These are phyloP conservation scores for Tricladium varicosporioides DNA, from an alignment of 2,329 filamentous ascomycete species.

Conservation along the genomic window DNA sequence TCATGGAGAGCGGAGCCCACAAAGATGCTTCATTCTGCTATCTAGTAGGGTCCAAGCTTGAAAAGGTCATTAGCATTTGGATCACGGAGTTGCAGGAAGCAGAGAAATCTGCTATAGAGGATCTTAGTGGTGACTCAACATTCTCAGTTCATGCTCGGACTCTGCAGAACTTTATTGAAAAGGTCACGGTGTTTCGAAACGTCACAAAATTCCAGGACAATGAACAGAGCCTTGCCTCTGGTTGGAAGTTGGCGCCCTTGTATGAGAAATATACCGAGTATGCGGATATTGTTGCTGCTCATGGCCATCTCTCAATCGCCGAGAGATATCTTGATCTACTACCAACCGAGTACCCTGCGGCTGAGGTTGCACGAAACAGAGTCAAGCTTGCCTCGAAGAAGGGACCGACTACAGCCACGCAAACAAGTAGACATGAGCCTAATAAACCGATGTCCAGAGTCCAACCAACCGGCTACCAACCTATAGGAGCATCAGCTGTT, in stretches of 20 bases:
- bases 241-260: slow-evolving; percentile 84
- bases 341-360: slow-evolving; percentile 78
- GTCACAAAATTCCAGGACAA: slow-evolving; percentile 87
- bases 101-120: slow-evolving; percentile 71
- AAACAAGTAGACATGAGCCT: slow-evolving; percentile 36
- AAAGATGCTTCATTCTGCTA: slow-evolving; percentile 98
- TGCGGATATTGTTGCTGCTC: slow-evolving; percentile 87
- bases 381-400: slow-evolving; percentile 81
- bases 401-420: slow-evolving; percentile 40
- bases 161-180: slow-evolving; percentile 93
- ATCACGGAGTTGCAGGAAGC: slow-evolving; percentile 82
- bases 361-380: slow-evolving; percentile 81
- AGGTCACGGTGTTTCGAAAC: slow-evolving; percentile 93
- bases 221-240: slow-evolving; percentile 67
- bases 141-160: slow-evolving; percentile 90
- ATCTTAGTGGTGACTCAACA: slow-evolving; percentile 68
- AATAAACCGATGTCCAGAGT: slow-evolving; percentile 43
- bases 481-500: slow-evolving; percentile 40
- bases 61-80: slow-evolving; percentile 97
- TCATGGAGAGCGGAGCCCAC: slow-evolving; percentile 72
- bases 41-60: slow-evolving; percentile 89
- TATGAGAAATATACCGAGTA: slow-evolving; percentile 98
- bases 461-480: slow-evolving; percentile 47
- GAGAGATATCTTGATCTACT: slow-evolving; percentile 90
- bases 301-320: slow-evolving; percentile 82